phyloP scores from a whole-genome alignment of 1,139 yeast genomes.

The Lodderomyces theae region DNA sequence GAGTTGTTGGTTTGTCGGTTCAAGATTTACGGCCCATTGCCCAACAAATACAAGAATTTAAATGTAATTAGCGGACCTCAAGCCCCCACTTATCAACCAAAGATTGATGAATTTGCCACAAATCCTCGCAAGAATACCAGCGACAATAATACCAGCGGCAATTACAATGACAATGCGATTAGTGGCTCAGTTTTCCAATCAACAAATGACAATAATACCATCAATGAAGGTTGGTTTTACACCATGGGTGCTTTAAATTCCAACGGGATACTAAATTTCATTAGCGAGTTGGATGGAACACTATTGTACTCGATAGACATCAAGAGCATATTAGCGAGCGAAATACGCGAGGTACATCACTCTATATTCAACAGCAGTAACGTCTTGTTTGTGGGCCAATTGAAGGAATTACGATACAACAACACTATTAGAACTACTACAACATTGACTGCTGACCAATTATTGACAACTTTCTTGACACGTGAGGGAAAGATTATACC shows the following conservation, averaged over 20 bases:
- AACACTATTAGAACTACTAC: conserved; percentile 37
- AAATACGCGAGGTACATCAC: conserved; percentile 65
- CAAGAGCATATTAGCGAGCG: conserved; percentile 55
- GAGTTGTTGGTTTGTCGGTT: conserved; percentile 62
- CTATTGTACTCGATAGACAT: conserved; percentile 63
- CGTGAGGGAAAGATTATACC: conserved; percentile 35
- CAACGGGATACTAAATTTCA: conserved; percentile 62
- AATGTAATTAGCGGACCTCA: conserved; percentile 42
- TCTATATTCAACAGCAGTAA: conserved; percentile 63
- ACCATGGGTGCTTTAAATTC: conserved; percentile 72
- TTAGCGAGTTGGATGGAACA: conserved; percentile 66
- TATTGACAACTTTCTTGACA: conserved; percentile 25
- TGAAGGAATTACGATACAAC: conserved; percentile 50
- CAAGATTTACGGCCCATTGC: conserved; percentile 62
- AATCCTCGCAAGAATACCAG: conserved; percentile 6
- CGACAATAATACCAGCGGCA: no score
- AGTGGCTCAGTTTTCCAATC: conserved; percentile 5
- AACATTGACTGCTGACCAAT: conserved; percentile 23
- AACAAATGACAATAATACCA: conserved; percentile 15
- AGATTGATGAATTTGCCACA: conserved; percentile 13
- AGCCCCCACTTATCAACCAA: conserved; percentile 44
- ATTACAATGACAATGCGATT: no score
- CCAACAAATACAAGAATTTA: conserved; percentile 40
- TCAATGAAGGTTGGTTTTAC: conserved; percentile 67
- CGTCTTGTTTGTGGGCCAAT: conserved; percentile 57